Evolutionary conservation across 495 filamentous ascomycete genomes (phyloP), one percentile per base, ranked within the genome.

Genomic region (Tuber melanosporum): DNA sequence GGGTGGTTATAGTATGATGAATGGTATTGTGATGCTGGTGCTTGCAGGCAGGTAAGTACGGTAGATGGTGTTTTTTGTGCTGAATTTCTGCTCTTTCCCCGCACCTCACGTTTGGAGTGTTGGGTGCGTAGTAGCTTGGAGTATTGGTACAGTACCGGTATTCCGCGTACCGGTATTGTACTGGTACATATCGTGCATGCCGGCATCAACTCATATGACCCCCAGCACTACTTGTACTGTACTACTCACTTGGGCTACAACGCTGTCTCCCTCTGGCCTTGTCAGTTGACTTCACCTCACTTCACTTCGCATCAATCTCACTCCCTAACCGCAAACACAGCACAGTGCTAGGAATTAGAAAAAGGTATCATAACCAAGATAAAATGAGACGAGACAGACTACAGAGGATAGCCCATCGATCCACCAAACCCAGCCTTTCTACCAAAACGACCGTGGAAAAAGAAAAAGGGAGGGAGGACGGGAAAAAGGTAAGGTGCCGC

Each of bases 381-480:
- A 66, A 14, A 36, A 17, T 17, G 14, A 5, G 7, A 66, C 10
- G 14, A 15, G 32, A 66, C 12, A 66, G 36, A 66, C 26, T 66
- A 66, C 57, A 66, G 32, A 36, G 10, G 15, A 32, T 32, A 62
- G 36, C 32, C 57, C 26, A 36, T 57, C 52, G 1, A 57, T 57
- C 52, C 22, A 52, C 9, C 52, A 26, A 57, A 32, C 26, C 57
- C 57, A 66, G 32, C 17, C 15, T 66, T 66, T 66, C 57, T 66
- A 66, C 57, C 57, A 19, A 66, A 66, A 66, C 57, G 57, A 66
- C 57, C 57, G 57, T 66, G 57, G 57, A 5, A 26, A 78, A 73
- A 75, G 69, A 73, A 76, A 69, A 73, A 76, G 71, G 74, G 70
- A 62, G 71, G 62, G 73, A 73, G 71, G 45, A 80, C 47, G 26